phyloP scores from a whole-genome alignment of 805 yeast genomes.

The Saturnispora galanensis region DNA sequence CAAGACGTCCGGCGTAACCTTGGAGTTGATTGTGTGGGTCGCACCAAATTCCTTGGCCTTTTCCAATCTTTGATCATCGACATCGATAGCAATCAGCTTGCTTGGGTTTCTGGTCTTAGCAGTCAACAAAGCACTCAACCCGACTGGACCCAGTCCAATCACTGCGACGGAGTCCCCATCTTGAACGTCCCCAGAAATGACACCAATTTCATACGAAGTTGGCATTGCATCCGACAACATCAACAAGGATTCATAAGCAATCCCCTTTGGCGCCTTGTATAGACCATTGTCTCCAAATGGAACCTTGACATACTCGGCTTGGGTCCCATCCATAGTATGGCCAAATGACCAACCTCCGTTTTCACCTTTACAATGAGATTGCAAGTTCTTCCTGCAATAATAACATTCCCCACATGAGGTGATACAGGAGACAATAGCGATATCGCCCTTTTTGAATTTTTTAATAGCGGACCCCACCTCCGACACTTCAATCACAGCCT shows the following conservation, averaged over 20 bases:
- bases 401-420: conserved; percentile 52
- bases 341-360: conserved; percentile 36
- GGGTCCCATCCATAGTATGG: conserved; percentile 58
- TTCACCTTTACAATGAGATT: conserved; percentile 45
- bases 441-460: conserved; percentile 45
- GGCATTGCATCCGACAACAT: conserved; percentile 59
- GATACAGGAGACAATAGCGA: conserved; percentile 55
- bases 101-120: conserved; percentile 47
- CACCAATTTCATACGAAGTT: conserved; percentile 60
- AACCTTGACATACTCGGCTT: conserved; percentile 49
- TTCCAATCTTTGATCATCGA: conserved; percentile 47
- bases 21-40: conserved; percentile 45
- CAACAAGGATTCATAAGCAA: conserved; percentile 38
- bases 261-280: conserved; percentile 24
- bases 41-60: conserved; percentile 55
- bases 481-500: conserved; percentile 46
- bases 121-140: conserved; percentile 50
- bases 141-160: conserved; percentile 63
- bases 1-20: conserved; percentile 30
- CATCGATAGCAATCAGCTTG: conserved; percentile 46
- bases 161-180: conserved; percentile 53
- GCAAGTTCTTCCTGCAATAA: conserved; percentile 45
- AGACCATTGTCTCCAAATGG: conserved; percentile 39
- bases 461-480: conserved; percentile 40
- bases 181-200: conserved; percentile 41